Percentiles rank a stretch among this genome's conserved stretches.
Evolutionary conservation across 1,284 basidiomycete species (phyloP).

Genomic region (Tylopilus sp.): DNA sequence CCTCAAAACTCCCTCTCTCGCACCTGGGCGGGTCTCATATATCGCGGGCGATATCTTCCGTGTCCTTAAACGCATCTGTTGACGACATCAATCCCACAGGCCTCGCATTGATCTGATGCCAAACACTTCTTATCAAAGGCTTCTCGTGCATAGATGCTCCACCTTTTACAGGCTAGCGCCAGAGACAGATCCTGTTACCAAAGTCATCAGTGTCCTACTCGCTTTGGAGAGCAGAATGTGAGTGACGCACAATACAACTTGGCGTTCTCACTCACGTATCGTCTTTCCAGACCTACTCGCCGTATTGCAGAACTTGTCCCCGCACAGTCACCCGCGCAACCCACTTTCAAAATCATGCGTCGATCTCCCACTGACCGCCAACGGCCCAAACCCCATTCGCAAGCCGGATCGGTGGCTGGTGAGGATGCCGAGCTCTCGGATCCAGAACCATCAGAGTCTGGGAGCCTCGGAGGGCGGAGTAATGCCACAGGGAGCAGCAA

Average conservation of each 20-base stretch:
- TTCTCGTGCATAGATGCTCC: constrained; percentile 79
- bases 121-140: constrained; percentile 72
- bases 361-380: constrained; percentile 51
- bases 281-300: constrained; percentile 52
- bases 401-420: constrained; percentile 61
- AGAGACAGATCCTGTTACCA: constrained; percentile 62
- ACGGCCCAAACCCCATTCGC: constrained; percentile 53
- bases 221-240: constrained; percentile 70
- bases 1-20: neutral
- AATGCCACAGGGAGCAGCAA: constrained; percentile 57
- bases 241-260: constrained; percentile 30
- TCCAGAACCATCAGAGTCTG: constrained; percentile 70
- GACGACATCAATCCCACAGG: constrained; percentile 36
- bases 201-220: constrained; percentile 53
- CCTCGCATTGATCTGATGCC: constrained; percentile 60
- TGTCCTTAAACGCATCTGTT: constrained; percentile 14
- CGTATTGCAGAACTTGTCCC: constrained; percentile 76
- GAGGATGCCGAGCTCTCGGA: constrained; percentile 75
- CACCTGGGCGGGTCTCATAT: too few relatives aligned
- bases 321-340: constrained; percentile 60
- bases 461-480: constrained; percentile 67
- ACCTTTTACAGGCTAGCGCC: constrained; percentile 68
- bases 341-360: constrained; percentile 81
- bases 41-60: constrained; percentile 1
- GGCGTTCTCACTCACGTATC: constrained; percentile 11